These are phyloP conservation scores for Cyclotella distinguenda DNA, from an alignment of 108 stramenopile species.

Conservation along the genomic window DNA sequence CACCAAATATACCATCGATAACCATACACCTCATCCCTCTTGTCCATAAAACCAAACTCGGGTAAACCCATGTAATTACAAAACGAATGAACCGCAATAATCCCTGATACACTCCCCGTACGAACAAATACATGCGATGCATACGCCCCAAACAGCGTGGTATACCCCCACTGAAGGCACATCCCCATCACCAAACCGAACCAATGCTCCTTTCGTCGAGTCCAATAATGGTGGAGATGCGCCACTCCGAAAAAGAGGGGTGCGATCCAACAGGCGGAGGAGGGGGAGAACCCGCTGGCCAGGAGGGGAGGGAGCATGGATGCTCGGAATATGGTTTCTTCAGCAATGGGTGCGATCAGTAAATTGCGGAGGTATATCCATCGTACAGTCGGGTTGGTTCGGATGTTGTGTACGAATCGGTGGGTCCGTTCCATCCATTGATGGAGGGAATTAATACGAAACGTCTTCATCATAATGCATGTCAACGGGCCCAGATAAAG, in stretches of 20 bases:
- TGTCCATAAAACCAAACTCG: conserved; percentile 49
- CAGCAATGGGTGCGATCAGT: conserved; percentile 67
- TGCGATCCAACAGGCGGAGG: conserved; percentile 43
- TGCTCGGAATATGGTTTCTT: conserved; percentile 84
- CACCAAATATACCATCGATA: conserved; percentile 47
- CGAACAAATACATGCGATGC: conserved; percentile 66
- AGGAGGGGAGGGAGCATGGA: conserved; percentile 65
- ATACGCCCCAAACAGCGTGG: conserved; percentile 81
- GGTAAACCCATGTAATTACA: conserved; percentile 88
- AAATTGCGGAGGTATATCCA: conserved; percentile 67
- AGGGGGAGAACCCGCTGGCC: conserved; percentile 17
- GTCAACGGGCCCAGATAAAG: too few relatives aligned
- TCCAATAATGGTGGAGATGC: conserved; percentile 73
- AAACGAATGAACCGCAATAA: conserved; percentile 60
- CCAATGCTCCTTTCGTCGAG: conserved; percentile 4
- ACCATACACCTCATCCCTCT: conserved; percentile 39
- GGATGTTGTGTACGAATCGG: too few relatives aligned
- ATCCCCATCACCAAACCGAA: conserved; percentile 4
- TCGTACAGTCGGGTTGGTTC: conserved; percentile 16
- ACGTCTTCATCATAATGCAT: too few relatives aligned
- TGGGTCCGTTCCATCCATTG: too few relatives aligned
- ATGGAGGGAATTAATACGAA: too few relatives aligned
- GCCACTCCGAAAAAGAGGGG: conserved; percentile 86
- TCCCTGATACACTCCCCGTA: conserved; percentile 59
- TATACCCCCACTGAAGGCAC: conserved; percentile 73